Conservation (phyloP, 768 basidiomycete species). For the Lentinula aciculospora region DNA sequence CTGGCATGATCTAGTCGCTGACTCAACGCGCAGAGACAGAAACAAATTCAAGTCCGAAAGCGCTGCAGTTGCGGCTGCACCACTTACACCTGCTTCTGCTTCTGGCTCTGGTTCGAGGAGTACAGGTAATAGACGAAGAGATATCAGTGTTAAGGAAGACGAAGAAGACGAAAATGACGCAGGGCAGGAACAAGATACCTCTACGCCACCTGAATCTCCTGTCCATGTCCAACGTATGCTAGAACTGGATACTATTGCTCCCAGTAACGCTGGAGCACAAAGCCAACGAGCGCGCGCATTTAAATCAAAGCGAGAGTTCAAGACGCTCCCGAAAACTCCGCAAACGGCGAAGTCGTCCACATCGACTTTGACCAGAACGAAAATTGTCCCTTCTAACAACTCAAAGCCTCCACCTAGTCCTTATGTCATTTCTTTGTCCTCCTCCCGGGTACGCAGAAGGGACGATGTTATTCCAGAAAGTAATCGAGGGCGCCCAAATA, state of each 20-base stretch:
- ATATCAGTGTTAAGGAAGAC: neutral
- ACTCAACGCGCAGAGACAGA: constrained; percentile 63
- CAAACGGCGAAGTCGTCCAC: neutral
- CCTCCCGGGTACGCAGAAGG: neutral
- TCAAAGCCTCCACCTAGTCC: neutral
- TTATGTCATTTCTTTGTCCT: neutral
- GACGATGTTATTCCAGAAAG: neutral
- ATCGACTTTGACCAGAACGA: neutral
- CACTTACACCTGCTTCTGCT: neutral
- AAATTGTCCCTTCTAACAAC: neutral
- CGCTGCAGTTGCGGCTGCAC: neutral
- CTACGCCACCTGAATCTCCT: neutral
- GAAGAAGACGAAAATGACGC: neutral
- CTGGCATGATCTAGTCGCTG: constrained; percentile 73
- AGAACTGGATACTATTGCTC: too few relatives aligned
- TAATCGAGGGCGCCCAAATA: neutral
- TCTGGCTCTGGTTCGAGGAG: neutral
- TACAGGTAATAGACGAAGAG: neutral
- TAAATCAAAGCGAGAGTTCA: neutral
- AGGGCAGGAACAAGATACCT: neutral
- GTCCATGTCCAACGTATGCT: neutral
- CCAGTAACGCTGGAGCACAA: neutral
- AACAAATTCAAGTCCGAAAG: neutral
- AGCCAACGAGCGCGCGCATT: neutral
- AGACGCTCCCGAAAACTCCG: neutral